Base-by-base conservation (phyloP, 2,329 filamentous ascomycete species). In the Dothistroma septosporum region DNA sequence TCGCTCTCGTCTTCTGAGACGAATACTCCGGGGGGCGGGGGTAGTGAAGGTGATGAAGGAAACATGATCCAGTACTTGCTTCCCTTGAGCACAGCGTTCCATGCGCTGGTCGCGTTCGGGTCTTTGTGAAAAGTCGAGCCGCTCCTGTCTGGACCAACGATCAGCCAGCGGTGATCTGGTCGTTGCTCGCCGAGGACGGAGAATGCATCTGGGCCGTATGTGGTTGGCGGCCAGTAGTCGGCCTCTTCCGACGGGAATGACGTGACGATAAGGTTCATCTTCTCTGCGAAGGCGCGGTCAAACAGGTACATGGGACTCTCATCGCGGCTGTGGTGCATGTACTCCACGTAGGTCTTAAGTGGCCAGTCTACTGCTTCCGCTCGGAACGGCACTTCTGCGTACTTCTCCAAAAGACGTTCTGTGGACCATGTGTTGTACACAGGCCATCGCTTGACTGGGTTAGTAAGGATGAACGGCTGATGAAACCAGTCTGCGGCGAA, bases 31-130 rank as follows among this genome's bases (percentile, higher is more conserved):
- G 93, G 93, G 7, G 94, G 92, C 3, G 87, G 82, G 0, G 86
- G 84, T 6, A 82, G 73, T 19, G 77, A 77, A 1, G 79, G 74
- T 0, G 85, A 85, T 0, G 90, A 88, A 0, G 91, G 92, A 72
- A 97, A 97, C 91, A 97, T 95, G 74, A 97, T 93, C 93, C 94
- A 97, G 80, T 97, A 97, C 73, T 97, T 97, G 35, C 88, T 85
- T 5, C 93, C 94, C 61, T 88, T 86, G 31, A 97, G 80, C 14
- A 97, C 91, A 0, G 92, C 93, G 73, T 97, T 97, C 94, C 93
- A 97, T 0, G 94, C 93, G 69, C 87, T 88, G 4, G 82, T 87
- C 1, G 83, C 84, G 71, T 87, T 87, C 2, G 85, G 85, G 68
- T 87, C 86, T 74, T 97, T 97, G 79, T 97, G 93, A 73, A 67